Conservation (phyloP, 1,284 basidiomycete species). For the Ceratobasidium sp. region DNA sequence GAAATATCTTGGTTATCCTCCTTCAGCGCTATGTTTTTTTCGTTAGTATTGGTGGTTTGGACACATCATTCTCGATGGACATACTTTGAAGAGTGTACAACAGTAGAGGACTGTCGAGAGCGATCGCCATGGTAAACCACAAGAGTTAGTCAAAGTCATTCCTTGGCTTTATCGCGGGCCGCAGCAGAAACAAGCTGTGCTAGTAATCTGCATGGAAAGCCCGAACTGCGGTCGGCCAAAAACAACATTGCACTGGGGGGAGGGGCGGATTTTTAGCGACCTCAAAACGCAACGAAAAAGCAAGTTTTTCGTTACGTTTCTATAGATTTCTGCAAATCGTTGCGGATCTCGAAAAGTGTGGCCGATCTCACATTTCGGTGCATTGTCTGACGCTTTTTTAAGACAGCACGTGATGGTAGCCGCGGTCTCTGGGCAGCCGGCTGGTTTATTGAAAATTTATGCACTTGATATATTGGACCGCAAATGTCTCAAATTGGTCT, state of each 20-base stretch:
- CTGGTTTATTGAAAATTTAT: no score
- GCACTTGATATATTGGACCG: no score
- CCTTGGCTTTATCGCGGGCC: not conserved
- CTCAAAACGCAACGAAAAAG: no score
- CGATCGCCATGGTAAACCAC: conserved; percentile 19
- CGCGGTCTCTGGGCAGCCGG: no score
- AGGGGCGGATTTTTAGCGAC: no score
- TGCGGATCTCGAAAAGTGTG: no score
- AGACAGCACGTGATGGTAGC: no score
- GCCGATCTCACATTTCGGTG: no score
- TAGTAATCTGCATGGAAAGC: not conserved
- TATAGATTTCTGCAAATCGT: no score
- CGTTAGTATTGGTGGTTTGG: not conserved
- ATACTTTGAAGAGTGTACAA: conserved; percentile 43
- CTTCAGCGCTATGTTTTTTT: conserved; percentile 10
- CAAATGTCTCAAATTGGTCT: no score
- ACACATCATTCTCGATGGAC: not conserved
- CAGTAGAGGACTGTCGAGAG: conserved; percentile 26
- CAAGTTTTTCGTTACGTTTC: no score
- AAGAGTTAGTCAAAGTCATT: not conserved
- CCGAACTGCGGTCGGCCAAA: conserved; percentile 24
- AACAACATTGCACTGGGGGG: not conserved
- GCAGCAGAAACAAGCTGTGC: conserved; percentile 3
- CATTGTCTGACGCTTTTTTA: no score
- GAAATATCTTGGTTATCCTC: not conserved